phyloP scores from a whole-genome alignment of 2,329 filamentous ascomycete species.

The Hyphodiscus sp. region DNA sequence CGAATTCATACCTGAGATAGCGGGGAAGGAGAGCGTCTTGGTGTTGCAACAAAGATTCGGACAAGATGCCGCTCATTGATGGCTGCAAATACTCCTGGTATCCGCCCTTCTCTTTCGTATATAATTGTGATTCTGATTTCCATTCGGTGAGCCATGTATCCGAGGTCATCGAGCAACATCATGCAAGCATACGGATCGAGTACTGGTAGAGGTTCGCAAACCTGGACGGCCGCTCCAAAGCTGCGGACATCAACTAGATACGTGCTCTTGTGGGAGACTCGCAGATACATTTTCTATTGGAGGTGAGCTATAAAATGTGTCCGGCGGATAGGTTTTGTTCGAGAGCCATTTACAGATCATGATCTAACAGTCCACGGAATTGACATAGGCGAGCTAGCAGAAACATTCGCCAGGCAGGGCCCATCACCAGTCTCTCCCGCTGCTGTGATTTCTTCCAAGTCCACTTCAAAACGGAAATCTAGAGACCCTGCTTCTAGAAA shows the following conservation, averaged over 20 bases:
- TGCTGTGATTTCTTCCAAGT: too few relatives aligned
- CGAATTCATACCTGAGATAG: neutral
- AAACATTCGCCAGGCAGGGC: too few relatives aligned
- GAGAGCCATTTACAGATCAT: neutral
- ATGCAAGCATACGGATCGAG: constrained; percentile 22
- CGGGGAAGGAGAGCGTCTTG: neutral
- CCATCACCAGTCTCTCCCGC: too few relatives aligned
- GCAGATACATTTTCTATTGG: constrained; percentile 13
- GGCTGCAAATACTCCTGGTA: constrained; percentile 28
- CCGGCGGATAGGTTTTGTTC: neutral
- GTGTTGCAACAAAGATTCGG: neutral
- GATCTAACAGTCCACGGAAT: neutral
- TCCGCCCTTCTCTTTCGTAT: neutral
- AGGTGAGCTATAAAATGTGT: too few relatives aligned
- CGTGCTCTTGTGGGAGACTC: constrained; percentile 21
- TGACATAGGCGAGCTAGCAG: too few relatives aligned
- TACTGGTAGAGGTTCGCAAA: constrained; percentile 25
- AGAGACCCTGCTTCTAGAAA: too few relatives aligned
- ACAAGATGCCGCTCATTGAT: constrained; percentile 26
- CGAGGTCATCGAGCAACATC: constrained; percentile 26
- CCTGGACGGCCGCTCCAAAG: constrained; percentile 25
- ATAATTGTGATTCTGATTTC: neutral
- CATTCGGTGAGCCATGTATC: constrained; percentile 23
- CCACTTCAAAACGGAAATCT: too few relatives aligned
- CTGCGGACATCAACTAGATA: constrained; percentile 21